phyloP scores from a whole-genome alignment of 345 rosid species.

The Eucalyptus rudis region DNA sequence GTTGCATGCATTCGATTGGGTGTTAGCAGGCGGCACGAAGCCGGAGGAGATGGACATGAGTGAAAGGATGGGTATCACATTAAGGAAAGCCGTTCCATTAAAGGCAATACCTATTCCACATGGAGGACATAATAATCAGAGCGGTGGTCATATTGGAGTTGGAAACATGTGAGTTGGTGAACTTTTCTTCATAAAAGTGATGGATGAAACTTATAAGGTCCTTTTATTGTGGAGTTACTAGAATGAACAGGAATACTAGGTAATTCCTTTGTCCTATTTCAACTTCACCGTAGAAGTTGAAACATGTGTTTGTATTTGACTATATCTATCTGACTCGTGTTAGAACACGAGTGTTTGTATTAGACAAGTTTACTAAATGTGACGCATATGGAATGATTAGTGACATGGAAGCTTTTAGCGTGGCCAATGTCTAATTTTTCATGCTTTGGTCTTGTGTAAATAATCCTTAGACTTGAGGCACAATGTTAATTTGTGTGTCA shows the following conservation, averaged over 20 bases:
- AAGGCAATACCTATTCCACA: conserved; percentile 38
- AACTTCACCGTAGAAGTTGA: neutral
- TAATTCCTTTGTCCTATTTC: neutral
- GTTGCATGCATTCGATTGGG: conserved; percentile 52
- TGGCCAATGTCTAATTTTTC: too few species aligned
- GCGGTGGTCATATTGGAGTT: neutral
- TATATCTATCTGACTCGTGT: neutral
- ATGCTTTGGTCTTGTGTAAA: too few species aligned
- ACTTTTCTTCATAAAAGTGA: neutral
- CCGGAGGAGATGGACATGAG: conserved; percentile 55
- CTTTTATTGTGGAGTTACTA: neutral
- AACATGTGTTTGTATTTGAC: neutral
- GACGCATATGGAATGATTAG: too few species aligned
- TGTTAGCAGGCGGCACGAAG: conserved; percentile 17
- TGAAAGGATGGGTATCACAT: conserved; percentile 56
- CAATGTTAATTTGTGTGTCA: too few species aligned
- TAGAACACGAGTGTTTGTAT: too few species aligned
- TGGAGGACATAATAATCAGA: neutral
- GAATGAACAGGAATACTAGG: neutral
- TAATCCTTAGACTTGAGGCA: too few species aligned
- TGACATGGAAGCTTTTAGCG: too few species aligned
- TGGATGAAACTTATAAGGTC: neutral
- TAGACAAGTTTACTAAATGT: too few species aligned
- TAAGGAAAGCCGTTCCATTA: conserved; percentile 45
- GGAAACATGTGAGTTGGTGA: neutral